Percentiles rank a stretch among this genome's conserved stretches.
These are phyloP conservation scores for Volutella citrinella DNA, from an alignment of 2,329 filamentous ascomycete species.

Conservation along the genomic window DNA sequence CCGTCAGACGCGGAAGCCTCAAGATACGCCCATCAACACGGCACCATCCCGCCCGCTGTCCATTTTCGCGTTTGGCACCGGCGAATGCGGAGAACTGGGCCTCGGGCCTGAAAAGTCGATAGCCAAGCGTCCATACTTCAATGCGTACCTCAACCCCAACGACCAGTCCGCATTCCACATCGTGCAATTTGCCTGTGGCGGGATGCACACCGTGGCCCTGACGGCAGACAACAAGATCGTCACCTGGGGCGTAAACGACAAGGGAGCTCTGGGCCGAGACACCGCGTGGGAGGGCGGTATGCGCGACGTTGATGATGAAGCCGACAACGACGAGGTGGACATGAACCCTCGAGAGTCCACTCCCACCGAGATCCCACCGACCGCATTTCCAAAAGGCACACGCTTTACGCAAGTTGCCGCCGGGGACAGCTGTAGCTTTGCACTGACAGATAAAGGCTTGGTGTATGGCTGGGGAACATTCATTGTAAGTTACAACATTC, in stretches of 20 bases:
- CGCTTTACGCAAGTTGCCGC: slow-evolving; percentile 57
- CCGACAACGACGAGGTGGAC: slow-evolving; percentile 39
- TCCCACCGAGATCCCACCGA: slow-evolving; percentile 54
- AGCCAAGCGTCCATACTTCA: slow-evolving; percentile 2
- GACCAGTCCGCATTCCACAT: slow-evolving; percentile 30
- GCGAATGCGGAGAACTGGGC: slow-evolving; percentile 11
- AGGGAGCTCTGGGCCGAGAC: slow-evolving; percentile 69
- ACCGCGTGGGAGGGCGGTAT: slow-evolving; percentile 59
- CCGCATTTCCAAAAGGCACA: slow-evolving; percentile 53
- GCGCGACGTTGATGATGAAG: slow-evolving; percentile 45
- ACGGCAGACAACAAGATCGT: slow-evolving; percentile 73
- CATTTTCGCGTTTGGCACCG: slow-evolving; percentile 8
- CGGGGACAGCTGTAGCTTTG: slow-evolving; percentile 68
- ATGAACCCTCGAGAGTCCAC: slow-evolving; percentile 66
- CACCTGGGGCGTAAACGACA: slow-evolving; percentile 81
- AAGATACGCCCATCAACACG: no score
- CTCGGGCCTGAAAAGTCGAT: slow-evolving; percentile 7
- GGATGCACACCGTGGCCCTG: slow-evolving; percentile 72
- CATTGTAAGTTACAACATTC: slow-evolving; percentile 49
- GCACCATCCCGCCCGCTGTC: no score
- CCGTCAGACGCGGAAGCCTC: no score
- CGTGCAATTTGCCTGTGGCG: slow-evolving; percentile 67
- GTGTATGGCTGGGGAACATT: slow-evolving; percentile 80
- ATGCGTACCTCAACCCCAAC: slow-evolving; percentile 18
- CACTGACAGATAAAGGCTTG: slow-evolving; percentile 62